A percentile compares a stretch with the other conserved stretches of the same genome.
Evolutionary conservation across 352 stramenopile species (phyloP).

Genomic region (Phytophthora fragariae): DNA sequence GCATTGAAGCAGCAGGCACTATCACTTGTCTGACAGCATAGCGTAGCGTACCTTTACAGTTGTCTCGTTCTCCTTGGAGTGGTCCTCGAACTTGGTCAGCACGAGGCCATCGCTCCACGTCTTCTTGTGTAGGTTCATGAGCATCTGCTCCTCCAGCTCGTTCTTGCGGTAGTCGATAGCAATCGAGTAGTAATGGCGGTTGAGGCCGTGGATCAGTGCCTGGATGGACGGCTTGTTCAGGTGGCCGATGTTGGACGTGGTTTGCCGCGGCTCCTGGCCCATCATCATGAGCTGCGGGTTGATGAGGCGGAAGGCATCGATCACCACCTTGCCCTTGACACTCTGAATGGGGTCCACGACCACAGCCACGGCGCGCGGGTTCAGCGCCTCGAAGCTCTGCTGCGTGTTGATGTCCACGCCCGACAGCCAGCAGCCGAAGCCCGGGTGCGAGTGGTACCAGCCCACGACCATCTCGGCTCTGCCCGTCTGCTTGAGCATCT

Average conservation of each 20-base stretch:
- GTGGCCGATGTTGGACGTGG: conserved; percentile 98
- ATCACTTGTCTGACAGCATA: not conserved
- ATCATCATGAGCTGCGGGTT: conserved; percentile 99
- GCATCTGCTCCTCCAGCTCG: conserved; percentile 99
- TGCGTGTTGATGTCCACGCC: conserved; percentile 99
- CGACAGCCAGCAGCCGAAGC: conserved; percentile 99
- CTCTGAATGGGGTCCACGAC: conserved; percentile 99
- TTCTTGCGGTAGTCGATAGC: conserved; percentile 99
- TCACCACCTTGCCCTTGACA: conserved; percentile 99
- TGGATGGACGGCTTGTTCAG: conserved; percentile 99
- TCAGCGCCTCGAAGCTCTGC: conserved; percentile 98
- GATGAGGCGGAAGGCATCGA: conserved; percentile 99
- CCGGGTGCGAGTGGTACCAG: conserved; percentile 99
- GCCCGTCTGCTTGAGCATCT: conserved; percentile 99
- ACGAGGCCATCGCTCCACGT: conserved; percentile 97
- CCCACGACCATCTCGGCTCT: conserved; percentile 95
- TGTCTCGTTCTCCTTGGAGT: conserved; percentile 93
- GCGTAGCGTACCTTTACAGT: conserved; percentile 81
- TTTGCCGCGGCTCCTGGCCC: conserved; percentile 97
- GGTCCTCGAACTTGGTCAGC: conserved; percentile 96
- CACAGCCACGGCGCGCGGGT: conserved; percentile 96
- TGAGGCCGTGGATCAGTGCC: conserved; percentile 98
- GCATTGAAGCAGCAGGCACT: not conserved
- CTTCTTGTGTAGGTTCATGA: conserved; percentile 99
- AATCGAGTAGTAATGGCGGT: conserved; percentile 99